Evolutionary conservation across 352 stramenopile species (phyloP).

Genomic region (Phytophthora sp.): DNA sequence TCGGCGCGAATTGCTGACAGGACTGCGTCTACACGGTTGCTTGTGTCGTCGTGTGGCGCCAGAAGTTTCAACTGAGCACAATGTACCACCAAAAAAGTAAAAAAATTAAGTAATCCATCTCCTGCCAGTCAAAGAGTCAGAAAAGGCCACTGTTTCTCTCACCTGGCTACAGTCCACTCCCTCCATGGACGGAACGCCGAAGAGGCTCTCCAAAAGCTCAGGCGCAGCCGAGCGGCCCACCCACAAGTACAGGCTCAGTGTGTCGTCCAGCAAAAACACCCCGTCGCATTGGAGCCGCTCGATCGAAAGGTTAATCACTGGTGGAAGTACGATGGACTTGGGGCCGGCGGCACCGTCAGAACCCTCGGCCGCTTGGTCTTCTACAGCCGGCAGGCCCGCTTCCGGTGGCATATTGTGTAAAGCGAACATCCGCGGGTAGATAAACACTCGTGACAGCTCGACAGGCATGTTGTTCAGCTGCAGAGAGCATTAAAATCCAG

Average conservation of each 20-base stretch:
- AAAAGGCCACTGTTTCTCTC: conserved; percentile 17
- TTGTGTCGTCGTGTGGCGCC: conserved; percentile 85
- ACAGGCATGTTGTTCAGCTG: conserved; percentile 95
- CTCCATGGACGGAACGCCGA: conserved; percentile 95
- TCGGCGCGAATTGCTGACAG: conserved; percentile 90
- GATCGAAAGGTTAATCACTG: conserved; percentile 95
- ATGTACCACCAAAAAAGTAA: conserved; percentile 22
- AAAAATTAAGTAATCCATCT: conserved; percentile 33
- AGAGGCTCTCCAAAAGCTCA: conserved; percentile 91
- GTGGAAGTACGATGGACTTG: conserved; percentile 82
- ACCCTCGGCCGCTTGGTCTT: conserved; percentile 45
- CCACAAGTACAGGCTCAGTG: conserved; percentile 96
- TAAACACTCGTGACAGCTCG: conserved; percentile 91
- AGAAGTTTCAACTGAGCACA: conserved; percentile 70
- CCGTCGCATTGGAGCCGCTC: conserved; percentile 94
- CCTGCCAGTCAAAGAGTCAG: conserved; percentile 14
- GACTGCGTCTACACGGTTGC: conserved; percentile 87
- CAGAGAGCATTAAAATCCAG: conserved; percentile 13
- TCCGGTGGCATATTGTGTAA: conserved; percentile 92
- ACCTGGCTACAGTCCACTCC: conserved; percentile 92
- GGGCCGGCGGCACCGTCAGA: conserved; percentile 32
- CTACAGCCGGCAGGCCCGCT: conserved; percentile 76
- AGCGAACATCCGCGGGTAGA: conserved; percentile 98
- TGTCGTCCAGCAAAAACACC: conserved; percentile 98
- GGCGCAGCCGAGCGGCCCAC: conserved; percentile 91